Percentiles rank a stretch among this genome's conserved stretches.
Conservation (phyloP, 2,329 filamentous ascomycete species). For the Cercospora sojina region DNA sequence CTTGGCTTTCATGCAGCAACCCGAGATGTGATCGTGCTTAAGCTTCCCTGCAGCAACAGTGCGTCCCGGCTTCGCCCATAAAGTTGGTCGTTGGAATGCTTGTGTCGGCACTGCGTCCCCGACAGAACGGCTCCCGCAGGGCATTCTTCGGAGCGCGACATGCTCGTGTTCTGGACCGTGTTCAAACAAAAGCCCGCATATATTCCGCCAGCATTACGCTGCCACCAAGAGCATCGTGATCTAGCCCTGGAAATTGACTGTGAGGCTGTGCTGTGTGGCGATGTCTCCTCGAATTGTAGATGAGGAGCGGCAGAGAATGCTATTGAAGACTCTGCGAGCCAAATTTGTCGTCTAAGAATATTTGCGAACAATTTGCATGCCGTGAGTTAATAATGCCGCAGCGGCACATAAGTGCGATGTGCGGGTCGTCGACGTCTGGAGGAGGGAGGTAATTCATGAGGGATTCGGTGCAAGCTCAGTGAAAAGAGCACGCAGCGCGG, state of each 20-base stretch:
- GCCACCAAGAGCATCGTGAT: constrained; percentile 6
- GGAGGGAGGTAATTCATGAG: not conserved
- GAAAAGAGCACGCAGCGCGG: not conserved
- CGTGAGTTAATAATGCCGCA: not conserved
- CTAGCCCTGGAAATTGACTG: not conserved
- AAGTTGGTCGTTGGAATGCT: constrained; percentile 15
- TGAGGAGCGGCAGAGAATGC: not conserved
- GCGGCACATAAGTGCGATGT: not conserved
- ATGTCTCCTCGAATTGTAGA: not conserved
- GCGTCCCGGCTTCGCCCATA: constrained; percentile 7
- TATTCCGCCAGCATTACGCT: constrained; percentile 13
- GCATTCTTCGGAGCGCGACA: constrained; percentile 5
- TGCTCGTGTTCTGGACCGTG: constrained; percentile 11
- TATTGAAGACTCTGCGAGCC: not conserved
- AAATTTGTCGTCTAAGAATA: not conserved
- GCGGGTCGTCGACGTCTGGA: not conserved
- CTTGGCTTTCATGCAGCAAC: not conserved
- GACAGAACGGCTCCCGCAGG: constrained; percentile 7
- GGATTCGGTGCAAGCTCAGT: not conserved
- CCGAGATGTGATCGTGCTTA: constrained; percentile 1
- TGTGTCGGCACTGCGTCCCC: constrained; percentile 12
- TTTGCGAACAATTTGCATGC: not conserved
- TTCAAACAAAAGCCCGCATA: not conserved
- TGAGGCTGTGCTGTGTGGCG: constrained; percentile 2
- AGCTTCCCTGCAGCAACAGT: constrained; percentile 3